Evolutionary conservation across 495 filamentous ascomycete genomes (phyloP).

Genomic region (Arthonia radiata): DNA sequence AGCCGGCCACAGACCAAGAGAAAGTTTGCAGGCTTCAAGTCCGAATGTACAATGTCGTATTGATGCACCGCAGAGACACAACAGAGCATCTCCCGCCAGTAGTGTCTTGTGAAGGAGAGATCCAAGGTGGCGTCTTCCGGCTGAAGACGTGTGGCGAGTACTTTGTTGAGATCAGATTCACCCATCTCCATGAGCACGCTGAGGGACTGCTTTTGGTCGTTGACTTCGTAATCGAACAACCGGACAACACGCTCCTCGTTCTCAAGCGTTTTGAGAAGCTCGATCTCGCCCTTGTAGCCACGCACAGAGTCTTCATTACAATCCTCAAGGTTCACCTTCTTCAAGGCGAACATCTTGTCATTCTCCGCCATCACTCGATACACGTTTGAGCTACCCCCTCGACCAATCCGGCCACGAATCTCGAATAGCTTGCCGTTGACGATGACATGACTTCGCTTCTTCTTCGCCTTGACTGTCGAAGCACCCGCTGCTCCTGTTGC

Average conservation of each 20-base stretch:
- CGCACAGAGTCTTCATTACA: slow-evolving; percentile 60
- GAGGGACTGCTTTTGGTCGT: slow-evolving; percentile 62
- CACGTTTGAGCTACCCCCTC: slow-evolving; percentile 77
- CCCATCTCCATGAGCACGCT: slow-evolving; percentile 97
- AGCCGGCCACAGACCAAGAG: slow-evolving; percentile 63
- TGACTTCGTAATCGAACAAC: slow-evolving; percentile 80
- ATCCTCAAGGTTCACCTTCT: slow-evolving; percentile 73
- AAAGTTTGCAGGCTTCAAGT: slow-evolving; percentile 89
- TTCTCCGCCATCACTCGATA: slow-evolving; percentile 96
- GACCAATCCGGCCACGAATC: slow-evolving; percentile 67
- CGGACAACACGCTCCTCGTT: slow-evolving; percentile 74
- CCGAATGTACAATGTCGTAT: slow-evolving; percentile 79
- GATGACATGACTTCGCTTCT: slow-evolving; percentile 52
- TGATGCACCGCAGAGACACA: slow-evolving; percentile 76
- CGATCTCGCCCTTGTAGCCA: slow-evolving; percentile 94
- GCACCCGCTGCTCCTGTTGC: slow-evolving; percentile 69
- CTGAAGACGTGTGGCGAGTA: slow-evolving; percentile 40
- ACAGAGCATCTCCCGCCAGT: slow-evolving; percentile 98
- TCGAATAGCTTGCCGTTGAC: slow-evolving; percentile 85
- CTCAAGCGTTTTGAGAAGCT: slow-evolving; percentile 56
- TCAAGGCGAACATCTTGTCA: slow-evolving; percentile 78
- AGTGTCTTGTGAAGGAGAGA: slow-evolving; percentile 73
- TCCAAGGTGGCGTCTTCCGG: slow-evolving; percentile 52
- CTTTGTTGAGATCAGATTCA: slow-evolving; percentile 78
- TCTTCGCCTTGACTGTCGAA: slow-evolving; percentile 35